Base-by-base conservation (phyloP, 23 red algal genomes). In the Gracilariopsis chorda region DNA sequence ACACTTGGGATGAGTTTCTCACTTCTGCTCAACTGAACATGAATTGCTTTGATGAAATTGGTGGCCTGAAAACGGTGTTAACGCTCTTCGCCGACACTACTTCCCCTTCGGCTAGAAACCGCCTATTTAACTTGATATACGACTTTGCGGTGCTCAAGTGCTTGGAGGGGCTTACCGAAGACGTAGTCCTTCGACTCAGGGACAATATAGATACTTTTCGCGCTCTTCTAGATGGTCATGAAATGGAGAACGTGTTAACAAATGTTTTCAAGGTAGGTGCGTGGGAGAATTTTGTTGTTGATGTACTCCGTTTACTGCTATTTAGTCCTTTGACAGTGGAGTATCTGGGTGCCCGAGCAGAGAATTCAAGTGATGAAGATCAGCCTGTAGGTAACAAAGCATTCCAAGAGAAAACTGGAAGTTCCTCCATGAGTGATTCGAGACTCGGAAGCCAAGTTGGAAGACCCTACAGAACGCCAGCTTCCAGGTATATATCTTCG, bases 261-360 rank as follows among this genome's bases (percentile, higher is more conserved):
- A 67, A 89, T 52, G 69, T 69, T 7, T 89, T 89, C 52, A 65
- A 69, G 32, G 85, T 89, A 17, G 85, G 85, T 11, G 68, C 85
- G 39, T 89, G 85, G 85, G 61, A 45, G 35, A 51, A 40, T 64
- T 89, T 89, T 78, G 85, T 89, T 33, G 42, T 89, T 20, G 85
- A 89, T 30, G 65, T 70, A 29, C 41, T 89, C 35, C 65, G 85
- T 28, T 43, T 89, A 17, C 52, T 89, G 47, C 46, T 89, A 44
- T 89, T 89, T 57, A 70, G 65, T 48, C 70, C 85, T 17, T 69
- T 89, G 30, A 61, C 41, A 23, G 17, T 32, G n/a, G 62, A 86
- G 37, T 86, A 61, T 35, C 58, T 69, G 20, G 82, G 63, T 39
- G 51, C 82, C 9, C 82, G 59, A 2, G 33, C 45, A 48, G 82